phyloP scores from a whole-genome alignment of 441 rosid species.

The Hypseocharis bilobata region DNA sequence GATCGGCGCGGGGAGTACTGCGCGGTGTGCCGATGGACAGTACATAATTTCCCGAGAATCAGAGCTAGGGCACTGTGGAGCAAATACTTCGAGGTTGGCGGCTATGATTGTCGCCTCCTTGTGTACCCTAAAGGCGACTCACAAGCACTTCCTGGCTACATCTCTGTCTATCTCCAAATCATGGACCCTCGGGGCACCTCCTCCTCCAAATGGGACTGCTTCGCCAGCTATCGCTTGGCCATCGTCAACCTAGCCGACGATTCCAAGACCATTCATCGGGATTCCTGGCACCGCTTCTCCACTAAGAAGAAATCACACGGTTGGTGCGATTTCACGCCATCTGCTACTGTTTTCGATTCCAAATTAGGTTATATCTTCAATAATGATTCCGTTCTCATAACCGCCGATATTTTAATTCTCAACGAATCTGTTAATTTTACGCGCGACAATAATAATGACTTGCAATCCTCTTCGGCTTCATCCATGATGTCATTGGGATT shows the following conservation, averaged over 20 bases:
- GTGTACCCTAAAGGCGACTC: slow-evolving; percentile 96
- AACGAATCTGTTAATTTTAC: slow-evolving; percentile 71
- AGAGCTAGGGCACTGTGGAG: slow-evolving; percentile 94
- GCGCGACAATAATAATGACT: slow-evolving; percentile 68
- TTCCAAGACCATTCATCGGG: slow-evolving; percentile 81
- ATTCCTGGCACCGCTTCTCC: slow-evolving; percentile 94
- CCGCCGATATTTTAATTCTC: slow-evolving; percentile 78
- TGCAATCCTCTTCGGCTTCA: slow-evolving; percentile 34
- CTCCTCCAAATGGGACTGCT: slow-evolving; percentile 91
- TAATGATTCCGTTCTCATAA: slow-evolving; percentile 63
- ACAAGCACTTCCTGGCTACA: slow-evolving; percentile 90
- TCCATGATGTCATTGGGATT: slow-evolving; percentile 34
- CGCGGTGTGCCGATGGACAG: slow-evolving; percentile 90
- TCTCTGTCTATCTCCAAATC: slow-evolving; percentile 86
- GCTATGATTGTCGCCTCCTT: slow-evolving; percentile 86
- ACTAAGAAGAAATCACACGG: slow-evolving; percentile 95
- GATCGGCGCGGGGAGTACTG: slow-evolving; percentile 82
- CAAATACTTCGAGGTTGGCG: slow-evolving; percentile 97
- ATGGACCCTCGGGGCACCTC: slow-evolving; percentile 89
- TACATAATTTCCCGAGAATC: slow-evolving; percentile 60
- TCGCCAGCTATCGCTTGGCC: slow-evolving; percentile 86
- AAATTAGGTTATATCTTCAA: slow-evolving; percentile 62
- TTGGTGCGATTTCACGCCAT: slow-evolving; percentile 94
- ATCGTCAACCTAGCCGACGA: slow-evolving; percentile 69
- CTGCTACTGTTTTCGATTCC: slow-evolving; percentile 68